phyloP scores from a whole-genome alignment of 2,329 filamentous ascomycete species.

The Calonectria leucothoes region DNA sequence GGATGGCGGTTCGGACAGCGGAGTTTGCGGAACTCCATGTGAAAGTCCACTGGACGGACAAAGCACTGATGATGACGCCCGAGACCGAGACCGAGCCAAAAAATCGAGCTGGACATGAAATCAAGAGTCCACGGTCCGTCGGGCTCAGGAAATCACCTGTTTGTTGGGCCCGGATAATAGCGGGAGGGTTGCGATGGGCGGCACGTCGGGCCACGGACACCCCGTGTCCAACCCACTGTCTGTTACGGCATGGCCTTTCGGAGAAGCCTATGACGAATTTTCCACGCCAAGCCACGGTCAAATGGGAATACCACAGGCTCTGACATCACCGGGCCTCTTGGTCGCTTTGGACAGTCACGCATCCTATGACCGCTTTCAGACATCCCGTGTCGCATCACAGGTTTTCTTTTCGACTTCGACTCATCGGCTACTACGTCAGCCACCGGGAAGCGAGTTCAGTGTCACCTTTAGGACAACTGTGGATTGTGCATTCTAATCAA shows the following conservation, averaged over 20 bases:
- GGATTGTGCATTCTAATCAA: background rate
- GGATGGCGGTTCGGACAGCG: slow-evolving; percentile 1
- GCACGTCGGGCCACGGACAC: slow-evolving; percentile 22
- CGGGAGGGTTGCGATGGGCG: slow-evolving; percentile 1
- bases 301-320: background rate
- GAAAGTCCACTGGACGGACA: background rate
- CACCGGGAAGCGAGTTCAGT: background rate
- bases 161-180: slow-evolving; percentile 16
- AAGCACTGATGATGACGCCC: background rate
- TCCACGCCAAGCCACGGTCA: slow-evolving; percentile 14
- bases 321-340: slow-evolving; percentile 10
- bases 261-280: slow-evolving; percentile 13
- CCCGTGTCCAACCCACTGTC: slow-evolving; percentile 23
- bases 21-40: background rate
- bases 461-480: background rate
- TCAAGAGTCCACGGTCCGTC: background rate
- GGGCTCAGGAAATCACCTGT: slow-evolving; percentile 18
- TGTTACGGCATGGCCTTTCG: slow-evolving; percentile 16
- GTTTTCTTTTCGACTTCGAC: background rate
- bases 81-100: background rate
- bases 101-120: background rate
- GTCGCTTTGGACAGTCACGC: background rate
- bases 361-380: background rate
- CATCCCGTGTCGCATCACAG: background rate
- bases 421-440: background rate